Base-by-base conservation (phyloP, 768 basidiomycete genomes). In the Rhizopogon salebrosus region DNA sequence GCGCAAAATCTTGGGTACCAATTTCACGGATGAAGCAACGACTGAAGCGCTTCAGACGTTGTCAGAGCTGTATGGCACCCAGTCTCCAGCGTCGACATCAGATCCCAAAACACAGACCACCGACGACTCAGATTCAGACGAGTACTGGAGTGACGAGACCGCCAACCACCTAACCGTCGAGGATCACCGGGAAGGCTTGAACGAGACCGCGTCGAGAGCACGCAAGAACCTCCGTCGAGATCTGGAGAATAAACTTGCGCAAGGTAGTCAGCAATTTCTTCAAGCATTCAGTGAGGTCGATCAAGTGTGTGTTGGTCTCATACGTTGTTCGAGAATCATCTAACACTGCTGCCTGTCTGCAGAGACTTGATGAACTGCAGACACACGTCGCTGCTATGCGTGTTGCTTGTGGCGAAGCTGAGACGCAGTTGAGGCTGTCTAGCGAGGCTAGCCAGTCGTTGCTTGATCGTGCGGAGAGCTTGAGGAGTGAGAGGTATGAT, bases 1-100 rank as follows among this genome's bases (percentile, higher is more conserved):
- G n/a, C 94, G 92, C 70, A 97, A 97, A 70, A 86, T 95, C 55
- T 75, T 95, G 18, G 84, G 88, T 34, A 87, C 87, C 2, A 87
- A 79, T 45, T 92, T 87, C 54, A 83, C 89, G 24, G 90, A 92
- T 60, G 75, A 81, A 35, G 80, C 84, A 6, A 92, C 90, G 1
- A 75, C 76, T 24, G 89, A 95, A 60, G 93, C 92, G 2, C 73
- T 97, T 11, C 76, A 80, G 41, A 94, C 92, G 0, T 80, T 95
- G 35, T 92, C 92, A 2, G 82, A 86, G 14, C 75, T 92, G 46
- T 98, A 97, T 64, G 75, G 73, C 0, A 51, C 62, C 1, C 61
- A 55, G 6, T 18, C 64, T 1, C 22, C 37, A 63, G 2, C 10
- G 10, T 16, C 31, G 31, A 20, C 55, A 3, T 9, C 69, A 16